These are phyloP conservation scores for Pleurotus platypus DNA, from an alignment of 768 basidiomycete species.

Conservation along the genomic window DNA sequence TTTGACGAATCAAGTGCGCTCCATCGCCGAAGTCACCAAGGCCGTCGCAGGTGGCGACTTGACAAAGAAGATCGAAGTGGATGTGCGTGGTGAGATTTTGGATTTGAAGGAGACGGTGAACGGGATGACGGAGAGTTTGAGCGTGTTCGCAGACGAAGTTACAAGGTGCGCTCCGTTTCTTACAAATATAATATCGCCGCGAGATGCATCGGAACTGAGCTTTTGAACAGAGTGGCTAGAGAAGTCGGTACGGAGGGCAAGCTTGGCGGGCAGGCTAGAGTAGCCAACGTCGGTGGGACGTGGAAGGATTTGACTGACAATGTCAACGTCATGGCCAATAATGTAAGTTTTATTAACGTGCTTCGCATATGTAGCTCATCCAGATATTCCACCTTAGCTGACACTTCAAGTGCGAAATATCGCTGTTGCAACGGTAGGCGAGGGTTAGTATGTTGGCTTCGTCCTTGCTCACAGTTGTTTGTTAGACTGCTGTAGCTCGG, in stretches of 20 bases:
- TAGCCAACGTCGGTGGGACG: constrained; percentile 91
- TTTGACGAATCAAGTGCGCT: constrained; percentile 85
- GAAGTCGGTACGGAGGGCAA: constrained; percentile 97
- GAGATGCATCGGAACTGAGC: background rate
- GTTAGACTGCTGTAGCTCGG: constrained; percentile 79
- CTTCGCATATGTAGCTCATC: background rate
- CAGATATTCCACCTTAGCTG: constrained; percentile 41
- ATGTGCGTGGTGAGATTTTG: constrained; percentile 89
- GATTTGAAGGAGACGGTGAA: constrained; percentile 93
- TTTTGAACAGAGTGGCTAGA: constrained; percentile 65
- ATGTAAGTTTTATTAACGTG: constrained; percentile 45
- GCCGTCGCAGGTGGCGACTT: constrained; percentile 93
- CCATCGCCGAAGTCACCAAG: constrained; percentile 86
- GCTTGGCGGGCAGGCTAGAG: constrained; percentile 91
- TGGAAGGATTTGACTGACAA: constrained; percentile 98
- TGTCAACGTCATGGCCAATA: constrained; percentile 94
- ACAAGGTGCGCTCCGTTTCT: constrained; percentile 18
- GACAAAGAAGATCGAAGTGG: constrained; percentile 89
- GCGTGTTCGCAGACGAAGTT: constrained; percentile 80
- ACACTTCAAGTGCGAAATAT: constrained; percentile 93
- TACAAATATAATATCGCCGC: background rate
- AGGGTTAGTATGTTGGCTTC: background rate
- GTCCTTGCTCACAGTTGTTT: background rate
- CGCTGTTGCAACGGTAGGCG: constrained; percentile 81
- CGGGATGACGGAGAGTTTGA: constrained; percentile 87